phyloP scores from a whole-genome alignment of 768 basidiomycete species.

The Tricholoma matsutake region DNA sequence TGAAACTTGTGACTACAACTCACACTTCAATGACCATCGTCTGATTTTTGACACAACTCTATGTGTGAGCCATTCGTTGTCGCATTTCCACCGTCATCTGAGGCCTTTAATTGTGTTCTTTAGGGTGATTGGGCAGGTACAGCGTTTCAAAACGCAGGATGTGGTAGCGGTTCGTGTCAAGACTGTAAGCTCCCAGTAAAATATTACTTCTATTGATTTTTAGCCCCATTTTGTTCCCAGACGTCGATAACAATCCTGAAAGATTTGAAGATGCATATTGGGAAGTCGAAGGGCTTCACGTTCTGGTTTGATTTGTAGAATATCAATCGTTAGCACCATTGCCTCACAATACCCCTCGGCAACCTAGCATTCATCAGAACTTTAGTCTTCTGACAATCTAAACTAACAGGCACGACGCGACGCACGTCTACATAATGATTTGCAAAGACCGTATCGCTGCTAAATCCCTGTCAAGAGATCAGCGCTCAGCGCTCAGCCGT shows the following conservation, averaged over 20 bases:
- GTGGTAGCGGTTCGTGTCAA: constrained; percentile 36
- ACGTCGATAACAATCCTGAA: constrained; percentile 56
- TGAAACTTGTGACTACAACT: constrained; percentile 46
- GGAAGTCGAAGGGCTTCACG: constrained; percentile 58
- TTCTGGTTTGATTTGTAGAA: constrained; percentile 18
- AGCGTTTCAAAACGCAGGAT: constrained; percentile 39
- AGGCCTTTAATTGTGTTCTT: not conserved
- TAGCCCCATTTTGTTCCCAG: constrained; percentile 25
- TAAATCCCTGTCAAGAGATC: too few relatives aligned
- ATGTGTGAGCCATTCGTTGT: constrained; percentile 40
- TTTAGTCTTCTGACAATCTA: not conserved
- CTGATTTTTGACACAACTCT: constrained; percentile 62
- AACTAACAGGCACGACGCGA: not conserved
- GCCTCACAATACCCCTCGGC: too few relatives aligned
- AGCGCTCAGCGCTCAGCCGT: too few relatives aligned
- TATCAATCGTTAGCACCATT: not conserved
- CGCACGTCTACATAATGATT: too few relatives aligned
- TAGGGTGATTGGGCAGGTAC: constrained; percentile 56
- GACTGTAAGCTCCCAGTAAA: constrained; percentile 40
- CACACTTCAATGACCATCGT: constrained; percentile 49
- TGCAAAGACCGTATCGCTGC: too few relatives aligned
- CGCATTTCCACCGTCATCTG: constrained; percentile 1
- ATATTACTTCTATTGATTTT: not conserved
- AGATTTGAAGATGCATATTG: constrained; percentile 66
- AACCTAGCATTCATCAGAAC: not conserved